Conservation (phyloP, 345 rosid genomes). For the Zanthoxylum bungeanum region DNA sequence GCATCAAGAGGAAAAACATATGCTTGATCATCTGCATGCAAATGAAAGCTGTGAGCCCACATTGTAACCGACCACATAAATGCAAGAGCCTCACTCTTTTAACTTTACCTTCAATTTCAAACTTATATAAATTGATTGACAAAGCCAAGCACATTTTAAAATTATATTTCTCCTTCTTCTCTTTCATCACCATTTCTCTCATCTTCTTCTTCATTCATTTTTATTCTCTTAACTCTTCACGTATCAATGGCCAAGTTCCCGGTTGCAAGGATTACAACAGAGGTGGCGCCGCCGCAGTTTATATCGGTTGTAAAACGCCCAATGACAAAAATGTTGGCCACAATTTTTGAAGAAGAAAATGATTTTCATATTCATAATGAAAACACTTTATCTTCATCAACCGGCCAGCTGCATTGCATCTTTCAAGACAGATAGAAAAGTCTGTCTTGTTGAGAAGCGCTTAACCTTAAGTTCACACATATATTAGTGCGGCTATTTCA, state of each 20-base stretch:
- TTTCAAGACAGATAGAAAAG: not conserved
- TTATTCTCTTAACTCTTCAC: not conserved
- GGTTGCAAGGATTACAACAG: conserved; percentile 35
- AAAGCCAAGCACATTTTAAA: no score
- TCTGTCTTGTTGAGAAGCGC: not conserved
- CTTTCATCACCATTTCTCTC: not conserved
- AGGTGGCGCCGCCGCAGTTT: conserved; percentile 48
- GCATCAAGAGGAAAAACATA: not conserved
- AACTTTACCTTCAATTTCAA: not conserved
- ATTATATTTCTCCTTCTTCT: not conserved
- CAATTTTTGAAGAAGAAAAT: conserved; percentile 47
- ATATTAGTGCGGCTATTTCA: not conserved
- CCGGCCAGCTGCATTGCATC: not conserved
- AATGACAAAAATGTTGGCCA: conserved; percentile 35
- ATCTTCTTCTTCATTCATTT: not conserved
- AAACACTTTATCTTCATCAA: not conserved
- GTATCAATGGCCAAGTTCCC: conserved; percentile 18
- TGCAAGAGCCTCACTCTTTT: not conserved
- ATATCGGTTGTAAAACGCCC: conserved; percentile 37
- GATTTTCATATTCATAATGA: conserved; percentile 16
- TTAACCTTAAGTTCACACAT: not conserved
- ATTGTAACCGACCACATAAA: conserved; percentile 9
- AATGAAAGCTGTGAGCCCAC: not conserved
- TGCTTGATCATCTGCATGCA: not conserved
- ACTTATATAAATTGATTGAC: conserved; percentile 1